Conservation (phyloP, 2,329 filamentous ascomycete genomes). For the Botrytis deweyae region DNA sequence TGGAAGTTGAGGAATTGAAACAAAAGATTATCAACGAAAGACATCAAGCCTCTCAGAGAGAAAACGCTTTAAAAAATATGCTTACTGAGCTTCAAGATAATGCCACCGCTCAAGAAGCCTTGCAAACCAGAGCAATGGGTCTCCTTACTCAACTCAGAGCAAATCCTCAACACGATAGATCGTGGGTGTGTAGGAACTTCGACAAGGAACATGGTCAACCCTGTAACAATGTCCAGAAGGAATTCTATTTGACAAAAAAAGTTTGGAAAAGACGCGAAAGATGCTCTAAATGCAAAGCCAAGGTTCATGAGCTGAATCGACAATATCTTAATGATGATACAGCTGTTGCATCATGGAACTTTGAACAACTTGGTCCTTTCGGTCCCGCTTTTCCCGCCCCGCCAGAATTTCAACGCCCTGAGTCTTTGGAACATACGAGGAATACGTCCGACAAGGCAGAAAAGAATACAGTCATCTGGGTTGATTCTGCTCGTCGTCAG, state of each 20-base stretch:
- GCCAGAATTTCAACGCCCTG: background rate
- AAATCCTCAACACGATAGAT: background rate
- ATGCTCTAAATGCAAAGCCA: conserved; percentile 15
- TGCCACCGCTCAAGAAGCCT: background rate
- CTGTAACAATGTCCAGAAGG: conserved; percentile 12
- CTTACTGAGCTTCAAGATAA: background rate
- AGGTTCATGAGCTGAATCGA: background rate
- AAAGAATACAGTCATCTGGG: background rate
- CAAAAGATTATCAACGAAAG: conserved; percentile 8
- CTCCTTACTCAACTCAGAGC: background rate
- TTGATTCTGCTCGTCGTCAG: background rate
- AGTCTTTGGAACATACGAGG: background rate
- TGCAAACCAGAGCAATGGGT: conserved; percentile 14
- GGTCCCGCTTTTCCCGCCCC: background rate
- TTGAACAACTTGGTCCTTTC: background rate
- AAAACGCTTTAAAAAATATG: conserved; percentile 62
- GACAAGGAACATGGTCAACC: background rate
- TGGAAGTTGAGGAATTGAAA: conserved; percentile 16
- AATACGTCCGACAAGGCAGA: background rate
- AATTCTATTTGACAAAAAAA: conserved; percentile 4
- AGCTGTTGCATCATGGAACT: background rate
- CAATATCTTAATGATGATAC: background rate
- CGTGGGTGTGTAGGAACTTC: conserved; percentile 5
- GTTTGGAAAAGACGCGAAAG: conserved; percentile 15
- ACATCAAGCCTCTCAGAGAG: conserved; percentile 2